Conservation (phyloP, 1,139 yeast species). For the Nakaseomyces delphensis region DNA sequence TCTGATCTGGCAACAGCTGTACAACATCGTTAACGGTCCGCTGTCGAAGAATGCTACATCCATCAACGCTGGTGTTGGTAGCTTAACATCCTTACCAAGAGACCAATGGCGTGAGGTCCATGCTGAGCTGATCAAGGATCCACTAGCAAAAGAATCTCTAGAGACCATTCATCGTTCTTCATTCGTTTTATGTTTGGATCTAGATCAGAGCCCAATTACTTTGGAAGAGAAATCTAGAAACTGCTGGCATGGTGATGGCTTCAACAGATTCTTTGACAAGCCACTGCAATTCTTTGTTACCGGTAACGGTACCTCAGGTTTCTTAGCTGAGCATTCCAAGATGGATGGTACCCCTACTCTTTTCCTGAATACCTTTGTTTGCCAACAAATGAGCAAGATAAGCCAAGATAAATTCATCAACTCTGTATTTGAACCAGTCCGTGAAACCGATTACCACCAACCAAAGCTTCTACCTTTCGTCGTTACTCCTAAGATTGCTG, state of each 20-base stretch:
- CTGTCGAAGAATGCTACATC: conserved; percentile 2
- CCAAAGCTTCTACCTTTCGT: conserved; percentile 36
- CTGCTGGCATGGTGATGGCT: conserved; percentile 93
- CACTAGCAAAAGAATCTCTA: conserved; percentile 48
- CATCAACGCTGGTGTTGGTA: conserved; percentile 50
- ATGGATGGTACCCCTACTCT: conserved; percentile 98
- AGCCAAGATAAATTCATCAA: conserved; percentile 36
- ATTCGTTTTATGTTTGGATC: conserved; percentile 71
- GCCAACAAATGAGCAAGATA: conserved; percentile 45
- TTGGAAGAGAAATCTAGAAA: conserved; percentile 78
- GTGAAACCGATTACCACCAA: conserved; percentile 13
- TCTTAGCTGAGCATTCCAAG: conserved; percentile 91
- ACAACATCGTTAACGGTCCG: conserved; percentile 39
- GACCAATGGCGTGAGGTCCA: conserved; percentile 69
- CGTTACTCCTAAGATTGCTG: conserved; percentile 43
- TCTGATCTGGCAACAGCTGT: conserved; percentile 60
- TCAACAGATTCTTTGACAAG: conserved; percentile 86
- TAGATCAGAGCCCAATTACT: conserved; percentile 57
- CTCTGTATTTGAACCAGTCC: conserved; percentile 24
- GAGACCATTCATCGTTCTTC: conserved; percentile 70
- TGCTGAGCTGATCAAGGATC: conserved; percentile 47
- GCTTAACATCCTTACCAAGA: conserved; percentile 76
- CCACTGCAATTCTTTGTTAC: conserved; percentile 78
- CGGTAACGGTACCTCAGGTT: conserved; percentile 83
- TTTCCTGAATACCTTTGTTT: conserved; percentile 71